Conservation (phyloP, 768 basidiomycete species). For the Podaxis sp. region DNA sequence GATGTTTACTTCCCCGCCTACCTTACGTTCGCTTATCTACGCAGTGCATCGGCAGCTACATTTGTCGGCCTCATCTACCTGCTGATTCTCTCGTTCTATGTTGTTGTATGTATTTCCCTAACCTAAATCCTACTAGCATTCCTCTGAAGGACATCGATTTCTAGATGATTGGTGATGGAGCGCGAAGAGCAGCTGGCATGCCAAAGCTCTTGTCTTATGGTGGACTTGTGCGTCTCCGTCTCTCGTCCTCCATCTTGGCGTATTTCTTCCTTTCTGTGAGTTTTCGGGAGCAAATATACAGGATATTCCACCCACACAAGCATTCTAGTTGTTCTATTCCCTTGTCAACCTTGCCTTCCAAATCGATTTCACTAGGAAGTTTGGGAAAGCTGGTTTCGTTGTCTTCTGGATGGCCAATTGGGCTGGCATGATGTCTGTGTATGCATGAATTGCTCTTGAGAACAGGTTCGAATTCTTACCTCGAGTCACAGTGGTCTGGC, state of each 20-base stretch:
- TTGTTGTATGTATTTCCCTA: slow-evolving; percentile 27
- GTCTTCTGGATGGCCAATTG: slow-evolving; percentile 73
- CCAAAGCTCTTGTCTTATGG: slow-evolving; percentile 24
- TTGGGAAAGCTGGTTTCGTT: slow-evolving; percentile 50
- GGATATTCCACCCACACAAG: too few species aligned
- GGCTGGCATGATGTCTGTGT: slow-evolving; percentile 58
- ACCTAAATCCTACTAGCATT: not conserved
- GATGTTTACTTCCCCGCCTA: not conserved
- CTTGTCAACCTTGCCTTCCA: slow-evolving; percentile 59
- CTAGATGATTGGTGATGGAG: slow-evolving; percentile 30
- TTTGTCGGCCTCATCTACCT: slow-evolving; percentile 57
- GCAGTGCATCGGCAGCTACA: slow-evolving; percentile 48
- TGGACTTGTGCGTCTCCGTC: slow-evolving; percentile 30
- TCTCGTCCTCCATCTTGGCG: slow-evolving; percentile 25
- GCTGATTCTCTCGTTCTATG: slow-evolving; percentile 38
- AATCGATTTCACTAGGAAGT: slow-evolving; percentile 50
- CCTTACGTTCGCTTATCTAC: not conserved
- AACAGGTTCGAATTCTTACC: not conserved
- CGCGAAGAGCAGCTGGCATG: slow-evolving; percentile 35
- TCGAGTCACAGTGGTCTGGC: slow-evolving; percentile 47
- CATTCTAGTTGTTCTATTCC: slow-evolving; percentile 52
- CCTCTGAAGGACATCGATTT: not conserved
- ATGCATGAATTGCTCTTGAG: slow-evolving; percentile 17
- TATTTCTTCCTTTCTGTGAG: slow-evolving; percentile 37
- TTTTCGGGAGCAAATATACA: not conserved